phyloP scores from a whole-genome alignment of 805 yeast species.

The Candida stauntonica region DNA sequence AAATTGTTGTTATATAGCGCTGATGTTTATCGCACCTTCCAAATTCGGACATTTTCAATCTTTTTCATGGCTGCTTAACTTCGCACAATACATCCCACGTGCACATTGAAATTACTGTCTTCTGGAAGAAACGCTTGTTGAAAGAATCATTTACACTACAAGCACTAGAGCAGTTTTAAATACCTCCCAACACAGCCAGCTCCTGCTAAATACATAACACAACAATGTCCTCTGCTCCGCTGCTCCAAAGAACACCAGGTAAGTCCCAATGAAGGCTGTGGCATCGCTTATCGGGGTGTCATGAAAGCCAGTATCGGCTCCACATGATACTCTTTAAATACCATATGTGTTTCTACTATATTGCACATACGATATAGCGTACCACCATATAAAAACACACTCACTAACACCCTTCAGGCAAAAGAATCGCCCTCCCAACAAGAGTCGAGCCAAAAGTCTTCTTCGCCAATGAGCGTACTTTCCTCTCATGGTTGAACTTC shows the following conservation, averaged over 20 bases:
- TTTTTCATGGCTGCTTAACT: background rate
- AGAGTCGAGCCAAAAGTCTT: conserved; percentile 98
- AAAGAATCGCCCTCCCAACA: conserved; percentile 96
- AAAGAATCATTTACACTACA: no score
- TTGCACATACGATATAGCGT: background rate
- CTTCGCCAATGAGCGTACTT: conserved; percentile 98
- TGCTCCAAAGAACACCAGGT: conserved; percentile 70
- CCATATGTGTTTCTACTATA: no score
- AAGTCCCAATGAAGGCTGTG: no score
- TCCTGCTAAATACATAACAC: conserved; percentile 4
- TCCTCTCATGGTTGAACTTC: conserved; percentile 96
- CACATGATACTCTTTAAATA: no score
- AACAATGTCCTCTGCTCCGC: conserved; percentile 64
- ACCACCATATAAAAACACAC: conserved; percentile 1
- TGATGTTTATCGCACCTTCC: background rate
- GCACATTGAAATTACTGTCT: background rate
- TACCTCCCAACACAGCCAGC: no score
- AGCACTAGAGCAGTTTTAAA: no score
- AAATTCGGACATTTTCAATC: background rate
- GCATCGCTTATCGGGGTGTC: no score
- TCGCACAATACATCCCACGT: background rate
- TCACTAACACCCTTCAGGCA: conserved; percentile 37
- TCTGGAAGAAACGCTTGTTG: no score
- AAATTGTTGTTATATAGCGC: no score
- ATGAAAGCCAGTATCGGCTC: no score